Percentiles rank a stretch among this genome's conserved stretches.
These are phyloP conservation scores for Trichocomaceae sp. DNA, from an alignment of 2,329 filamentous ascomycete genomes.

Conservation along the genomic window DNA sequence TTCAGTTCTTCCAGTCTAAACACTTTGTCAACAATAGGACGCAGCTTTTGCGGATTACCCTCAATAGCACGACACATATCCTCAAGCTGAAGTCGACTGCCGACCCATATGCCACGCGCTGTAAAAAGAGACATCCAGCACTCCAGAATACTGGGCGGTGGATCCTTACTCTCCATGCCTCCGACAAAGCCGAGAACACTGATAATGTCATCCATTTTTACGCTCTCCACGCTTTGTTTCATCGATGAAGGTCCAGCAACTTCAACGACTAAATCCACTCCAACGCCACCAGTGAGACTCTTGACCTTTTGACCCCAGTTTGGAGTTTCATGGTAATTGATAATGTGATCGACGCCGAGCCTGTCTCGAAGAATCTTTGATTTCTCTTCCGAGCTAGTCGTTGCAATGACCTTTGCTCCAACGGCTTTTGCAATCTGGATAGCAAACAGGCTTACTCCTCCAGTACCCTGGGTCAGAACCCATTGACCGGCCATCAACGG, in stretches of 20 bases:
- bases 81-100: slow-evolving; percentile 33
- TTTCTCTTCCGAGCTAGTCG: slow-evolving; percentile 49
- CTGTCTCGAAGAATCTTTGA: slow-evolving; percentile 43
- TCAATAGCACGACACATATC: slow-evolving; percentile 28
- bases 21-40: slow-evolving; percentile 25
- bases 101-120: slow-evolving; percentile 32
- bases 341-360: slow-evolving; percentile 35
- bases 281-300: slow-evolving; percentile 32
- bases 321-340: slow-evolving; percentile 41
- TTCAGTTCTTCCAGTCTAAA: slow-evolving; percentile 29
- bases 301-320: slow-evolving; percentile 36
- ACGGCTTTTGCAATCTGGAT: slow-evolving; percentile 41
- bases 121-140: slow-evolving; percentile 23
- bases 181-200: slow-evolving; percentile 28
- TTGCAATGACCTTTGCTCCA: slow-evolving; percentile 53
- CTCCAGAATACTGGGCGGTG: background rate
- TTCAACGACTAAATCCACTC: slow-evolving; percentile 38
- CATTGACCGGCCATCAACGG: slow-evolving; percentile 33
- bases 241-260: slow-evolving; percentile 38
- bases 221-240: slow-evolving; percentile 33
- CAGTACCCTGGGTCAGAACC: slow-evolving; percentile 50
- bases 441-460: slow-evolving; percentile 48
- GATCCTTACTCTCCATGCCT: background rate
- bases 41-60: slow-evolving; percentile 16
- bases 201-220: slow-evolving; percentile 35